A percentile compares a stretch with the other conserved stretches of the same genome.
Conservation (phyloP, 129 eudicot species). For the Flaveria ramosissima region DNA sequence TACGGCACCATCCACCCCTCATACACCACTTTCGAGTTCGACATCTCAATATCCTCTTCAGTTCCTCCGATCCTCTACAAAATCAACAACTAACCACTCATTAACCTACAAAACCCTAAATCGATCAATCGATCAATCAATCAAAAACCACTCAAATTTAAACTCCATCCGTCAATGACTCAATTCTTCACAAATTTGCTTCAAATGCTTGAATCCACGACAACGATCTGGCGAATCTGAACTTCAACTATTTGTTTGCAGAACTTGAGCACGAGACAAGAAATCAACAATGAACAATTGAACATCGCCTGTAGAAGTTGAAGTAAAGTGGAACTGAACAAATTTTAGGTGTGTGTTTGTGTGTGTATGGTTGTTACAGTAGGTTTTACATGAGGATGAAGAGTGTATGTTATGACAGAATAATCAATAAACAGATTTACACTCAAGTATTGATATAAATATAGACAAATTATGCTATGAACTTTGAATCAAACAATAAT, state of each 20-base stretch:
- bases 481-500: too few relatives aligned
- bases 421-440: too few relatives aligned
- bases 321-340: not conserved
- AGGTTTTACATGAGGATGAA: not conserved
- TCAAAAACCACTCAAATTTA: slow-evolving; percentile 18
- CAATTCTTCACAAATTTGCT: slow-evolving; percentile 5
- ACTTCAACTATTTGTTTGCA: slow-evolving; percentile 13
- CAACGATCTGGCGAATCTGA: slow-evolving; percentile 30
- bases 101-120: slow-evolving; percentile 7
- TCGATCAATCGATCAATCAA: slow-evolving; percentile 6
- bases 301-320: slow-evolving; percentile 2
- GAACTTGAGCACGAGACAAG: slow-evolving; percentile 1
- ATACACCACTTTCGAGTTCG: slow-evolving; percentile 83
- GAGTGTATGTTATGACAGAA: too few relatives aligned
- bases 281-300: slow-evolving; percentile 14
- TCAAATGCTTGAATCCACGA: not conserved
- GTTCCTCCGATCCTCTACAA: slow-evolving; percentile 24
- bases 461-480: too few relatives aligned
- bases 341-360: too few relatives aligned
- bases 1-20: slow-evolving; percentile 99
- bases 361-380: not conserved
- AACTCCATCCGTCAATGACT: not conserved
- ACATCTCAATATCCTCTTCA: slow-evolving; percentile 23
- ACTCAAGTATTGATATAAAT: too few relatives aligned
- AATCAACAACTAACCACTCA: slow-evolving; percentile 25